Evolutionary conservation across 306 rosid genomes (phyloP), one percentile per base, ranked within the genome.

Genomic region (Vicia faba): DNA sequence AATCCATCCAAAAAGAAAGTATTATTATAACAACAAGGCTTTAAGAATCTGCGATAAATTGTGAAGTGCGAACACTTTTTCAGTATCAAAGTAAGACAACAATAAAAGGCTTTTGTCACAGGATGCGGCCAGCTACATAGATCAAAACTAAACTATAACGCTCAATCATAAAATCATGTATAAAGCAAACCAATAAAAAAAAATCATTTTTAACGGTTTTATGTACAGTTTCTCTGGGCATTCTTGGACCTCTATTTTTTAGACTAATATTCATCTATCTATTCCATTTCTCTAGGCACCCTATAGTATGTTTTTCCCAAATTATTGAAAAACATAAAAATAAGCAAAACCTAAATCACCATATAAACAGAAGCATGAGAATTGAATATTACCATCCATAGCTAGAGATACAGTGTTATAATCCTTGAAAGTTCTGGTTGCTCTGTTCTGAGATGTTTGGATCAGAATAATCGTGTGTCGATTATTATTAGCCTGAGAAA

Each of bases 341-440:
- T 3, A 28, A 60, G 46, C 15, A 74, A 49, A 35, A 38, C 18
- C 38, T 53, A 53, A 64, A 57, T n/a, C 54, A 35, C 20, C 28
- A 44, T 51, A 53, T 14, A 43, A 44, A 41, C 1, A 69, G 19
- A 45, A 41, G 8, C 11, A 20, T n/a, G 59, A 25, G 7, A 25
- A 33, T 31, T 8, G 13, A 51, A 33, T 2, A 38, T 11, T 71
- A 95, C 99, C 99, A 63, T 95, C 99, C 89, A 90, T 95, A 16
- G 99, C 96, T 77, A 86, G 97, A 66, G 89, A 83, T 13, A 90
- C 82, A 0, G 99, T 88, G 2, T 70, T 92, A 69, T 83, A 95
- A 79, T 90, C 96, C 99, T 88, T 90, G 81, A 90, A 95, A 1
- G 99, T 95, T 77, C 99, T 84, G 36, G 96, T 80, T 5, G 97